Evolutionary conservation across 495 filamentous ascomycete species (phyloP), one percentile per base, ranked within the genome.

Genomic region (Talaromyces liani): DNA sequence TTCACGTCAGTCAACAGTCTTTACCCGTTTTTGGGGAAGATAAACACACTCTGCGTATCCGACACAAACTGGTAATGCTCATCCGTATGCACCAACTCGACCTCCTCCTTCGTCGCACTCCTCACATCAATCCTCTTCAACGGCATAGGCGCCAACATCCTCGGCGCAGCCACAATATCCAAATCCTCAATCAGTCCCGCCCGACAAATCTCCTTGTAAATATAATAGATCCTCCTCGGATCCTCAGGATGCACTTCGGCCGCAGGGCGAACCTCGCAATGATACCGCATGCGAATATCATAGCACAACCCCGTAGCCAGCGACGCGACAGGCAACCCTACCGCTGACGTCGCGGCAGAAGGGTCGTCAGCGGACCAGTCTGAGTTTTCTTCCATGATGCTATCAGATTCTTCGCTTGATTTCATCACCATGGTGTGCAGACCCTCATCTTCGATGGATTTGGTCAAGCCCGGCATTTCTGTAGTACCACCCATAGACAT

Each of bases 211-310:
- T 87, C 89, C 63, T 89, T 85, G 83, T 91, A 95, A 65, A 99
- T 99, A 66, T 86, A 85, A 58, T 88, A 88, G 59, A 98, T 97
- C 6, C 94, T 85, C 27, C 91, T 82, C 0, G 95, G 95, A 66
- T 98, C 92, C 74, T 99, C 94, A 1, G 95, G 94, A 66, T 99
- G 94, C 63, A 91, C 85, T 18, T 93, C 90, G 79, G 79, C 53
- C 72, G 80, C 68, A 70, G 82, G 82, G 74, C 89, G 84, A 5
- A 91, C 83, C 68, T 96, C 95, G 39, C 87, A 87, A 69, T 98
- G 94, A 65, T 89, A 87, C 60, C 92, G 90, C 94, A 98, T 98
- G 20, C 92, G 85, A 25, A 85, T 83, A 76, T 98, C 94, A 72
- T 97, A 98, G 66, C 91, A 94, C 51, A 89, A 82, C 39, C 95